These are phyloP conservation scores for Trichoderma oligosporum DNA, from an alignment of 2,329 filamentous ascomycete genomes.

Conservation along the genomic window DNA sequence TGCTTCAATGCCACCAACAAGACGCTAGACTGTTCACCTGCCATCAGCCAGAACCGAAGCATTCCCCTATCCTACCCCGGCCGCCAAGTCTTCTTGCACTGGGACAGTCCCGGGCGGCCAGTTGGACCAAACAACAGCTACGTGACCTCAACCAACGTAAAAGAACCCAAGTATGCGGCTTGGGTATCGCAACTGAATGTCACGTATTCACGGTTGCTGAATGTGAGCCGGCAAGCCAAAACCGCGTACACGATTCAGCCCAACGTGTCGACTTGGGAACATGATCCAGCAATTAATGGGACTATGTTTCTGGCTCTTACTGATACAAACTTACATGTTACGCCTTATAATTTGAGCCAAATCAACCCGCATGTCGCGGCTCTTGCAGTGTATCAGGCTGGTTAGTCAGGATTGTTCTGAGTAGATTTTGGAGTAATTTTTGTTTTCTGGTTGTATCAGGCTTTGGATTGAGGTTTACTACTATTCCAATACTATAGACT, in stretches of 20 bases:
- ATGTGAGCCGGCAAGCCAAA: slow-evolving; percentile 45
- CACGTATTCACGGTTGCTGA: slow-evolving; percentile 62
- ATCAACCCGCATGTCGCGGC: slow-evolving; percentile 75
- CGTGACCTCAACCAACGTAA: slow-evolving; percentile 59
- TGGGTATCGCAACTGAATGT: slow-evolving; percentile 77
- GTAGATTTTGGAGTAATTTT: no score
- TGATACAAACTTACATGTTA: slow-evolving; percentile 63
- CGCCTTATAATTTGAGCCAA: slow-evolving; percentile 70
- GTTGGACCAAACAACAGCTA: slow-evolving; percentile 83
- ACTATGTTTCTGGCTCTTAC: slow-evolving; percentile 79
- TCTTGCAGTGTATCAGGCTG: slow-evolving; percentile 58
- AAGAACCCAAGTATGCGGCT: slow-evolving; percentile 60
- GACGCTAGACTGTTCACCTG: slow-evolving; percentile 57
- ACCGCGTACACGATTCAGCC: slow-evolving; percentile 70
- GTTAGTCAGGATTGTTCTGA: neutral
- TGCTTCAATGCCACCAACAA: slow-evolving; percentile 56
- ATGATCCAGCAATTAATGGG: slow-evolving; percentile 67
- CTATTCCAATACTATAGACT: no score
- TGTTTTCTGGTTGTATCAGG: neutral
- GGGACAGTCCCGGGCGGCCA: slow-evolving; percentile 65
- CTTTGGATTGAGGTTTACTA: no score
- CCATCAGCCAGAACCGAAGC: slow-evolving; percentile 65
- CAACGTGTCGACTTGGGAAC: slow-evolving; percentile 60
- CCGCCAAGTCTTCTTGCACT: slow-evolving; percentile 64
- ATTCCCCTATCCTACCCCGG: slow-evolving; percentile 72